phyloP scores from a whole-genome alignment of 208 protist species.

The Herpetomonas samuelpessoai region DNA sequence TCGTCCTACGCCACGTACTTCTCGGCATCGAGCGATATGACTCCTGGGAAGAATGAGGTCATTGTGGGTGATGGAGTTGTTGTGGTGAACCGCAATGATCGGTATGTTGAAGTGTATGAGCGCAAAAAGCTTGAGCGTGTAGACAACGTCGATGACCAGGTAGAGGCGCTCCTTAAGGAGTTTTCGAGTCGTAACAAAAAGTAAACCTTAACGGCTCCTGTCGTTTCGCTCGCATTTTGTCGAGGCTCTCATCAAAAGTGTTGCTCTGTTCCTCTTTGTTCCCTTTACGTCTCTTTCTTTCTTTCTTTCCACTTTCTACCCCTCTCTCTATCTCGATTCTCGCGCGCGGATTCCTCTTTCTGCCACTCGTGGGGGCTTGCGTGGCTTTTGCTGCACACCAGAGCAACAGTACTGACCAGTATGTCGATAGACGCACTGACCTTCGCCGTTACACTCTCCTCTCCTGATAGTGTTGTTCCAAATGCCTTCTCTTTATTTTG shows the following conservation, averaged over 20 bases:
- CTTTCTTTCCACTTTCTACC: neutral
- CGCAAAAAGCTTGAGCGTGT: constrained; percentile 33
- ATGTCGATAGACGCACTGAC: too few relatives aligned
- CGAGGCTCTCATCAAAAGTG: neutral
- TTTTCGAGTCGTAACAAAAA: constrained; percentile 21
- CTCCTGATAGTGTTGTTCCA: too few relatives aligned
- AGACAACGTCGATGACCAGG: constrained; percentile 34
- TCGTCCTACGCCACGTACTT: constrained; percentile 16
- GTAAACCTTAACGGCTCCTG: constrained; percentile 5
- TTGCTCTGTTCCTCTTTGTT: neutral
- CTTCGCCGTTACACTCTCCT: too few relatives aligned
- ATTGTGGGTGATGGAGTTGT: constrained; percentile 53
- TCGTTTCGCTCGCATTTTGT: too few relatives aligned
- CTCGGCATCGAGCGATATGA: constrained; percentile 2
- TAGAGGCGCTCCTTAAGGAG: constrained; percentile 34
- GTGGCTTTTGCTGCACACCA: too few relatives aligned
- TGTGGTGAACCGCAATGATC: constrained; percentile 53
- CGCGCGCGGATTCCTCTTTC: too few relatives aligned
- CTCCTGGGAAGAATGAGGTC: constrained; percentile 24
- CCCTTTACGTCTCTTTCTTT: neutral
- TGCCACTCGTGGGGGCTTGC: too few relatives aligned
- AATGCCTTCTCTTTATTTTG: too few relatives aligned
- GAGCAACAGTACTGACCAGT: too few relatives aligned
- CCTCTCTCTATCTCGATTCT: neutral
- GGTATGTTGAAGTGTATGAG: constrained; percentile 62